Base-by-base conservation (phyloP, 768 basidiomycete genomes). In the Leccinum imitatum region DNA sequence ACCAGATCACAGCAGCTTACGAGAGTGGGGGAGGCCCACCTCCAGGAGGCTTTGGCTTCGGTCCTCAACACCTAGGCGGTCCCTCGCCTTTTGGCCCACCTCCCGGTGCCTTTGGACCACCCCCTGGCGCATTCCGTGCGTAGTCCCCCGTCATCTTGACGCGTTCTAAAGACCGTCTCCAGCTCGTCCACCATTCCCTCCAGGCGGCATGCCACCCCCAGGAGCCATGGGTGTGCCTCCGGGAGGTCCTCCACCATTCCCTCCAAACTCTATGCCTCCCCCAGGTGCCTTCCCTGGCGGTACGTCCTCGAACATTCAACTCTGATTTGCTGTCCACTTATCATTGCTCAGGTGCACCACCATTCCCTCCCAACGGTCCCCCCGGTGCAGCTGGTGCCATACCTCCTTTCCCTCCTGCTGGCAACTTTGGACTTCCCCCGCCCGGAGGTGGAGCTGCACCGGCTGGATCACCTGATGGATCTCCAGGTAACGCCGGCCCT, bases 1-100 rank as follows among this genome's bases (percentile, higher is more conserved):
- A 99, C 83, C 93, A 96, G 75, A 98, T 99, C 75, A 95, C 94
- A 39, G 87, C 90, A 21, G 87, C 91, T 25, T 97, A 96, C 70
- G 96, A 98, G 76, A 84, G 82, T 30, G 87, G 90, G 47, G 87
- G 87, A 54, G 90, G 90, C 2, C 92, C 91, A 44, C 92, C 92
- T 64, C 90, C 90, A 11, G 91, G 91, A 54, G 91, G 92, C 4
- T 93, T 93, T 63, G 90, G 90, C 8, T 92, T 92, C 65, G 90
- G 90, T 23, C 90, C 91, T 44, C 90, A 90, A 61, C 90, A 91
- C 73, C 79, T 92, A 54, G 83, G 81, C 54, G 81, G 76, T 1
- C 84, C 85, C 3, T 68, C 77, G 17, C 75, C 85, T 9, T 84
- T 81, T 54, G 80, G 78, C 69, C 85, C 82, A 21, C 80, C 82